Evolutionary conservation across 2,329 filamentous ascomycete genomes (phyloP).

Genomic region (Penicillium sp.): DNA sequence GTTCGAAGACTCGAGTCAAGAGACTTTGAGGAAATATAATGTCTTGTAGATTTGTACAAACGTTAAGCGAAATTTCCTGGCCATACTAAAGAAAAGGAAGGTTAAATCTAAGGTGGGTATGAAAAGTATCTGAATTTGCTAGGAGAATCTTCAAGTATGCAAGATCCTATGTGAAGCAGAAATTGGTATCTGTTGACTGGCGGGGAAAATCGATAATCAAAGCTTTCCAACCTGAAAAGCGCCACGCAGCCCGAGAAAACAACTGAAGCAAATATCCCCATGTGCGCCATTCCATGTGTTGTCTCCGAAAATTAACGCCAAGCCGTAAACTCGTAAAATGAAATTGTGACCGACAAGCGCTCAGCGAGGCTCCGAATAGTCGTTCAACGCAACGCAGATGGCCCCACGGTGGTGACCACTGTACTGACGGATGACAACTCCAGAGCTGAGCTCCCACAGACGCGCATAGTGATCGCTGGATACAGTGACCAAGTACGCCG

Average conservation of each 20-base stretch:
- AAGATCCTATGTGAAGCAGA: not conserved
- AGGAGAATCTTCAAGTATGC: not conserved
- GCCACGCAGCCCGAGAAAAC: not conserved
- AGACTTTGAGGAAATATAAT: not conserved
- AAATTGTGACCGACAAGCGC: not conserved
- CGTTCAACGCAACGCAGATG: conserved; percentile 90
- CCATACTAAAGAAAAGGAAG: not conserved
- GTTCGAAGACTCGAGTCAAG: not conserved
- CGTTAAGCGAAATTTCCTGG: not conserved
- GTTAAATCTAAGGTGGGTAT: not conserved
- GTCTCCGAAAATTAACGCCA: conserved; percentile 11
- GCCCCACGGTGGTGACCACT: conserved; percentile 91
- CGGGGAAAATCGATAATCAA: not conserved
- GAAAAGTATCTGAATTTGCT: not conserved
- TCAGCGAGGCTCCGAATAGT: conserved; percentile 61
- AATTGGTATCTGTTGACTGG: not conserved
- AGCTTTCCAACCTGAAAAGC: not conserved
- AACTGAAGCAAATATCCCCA: not conserved
- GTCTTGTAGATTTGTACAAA: not conserved
- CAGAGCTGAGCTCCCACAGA: conserved; percentile 83
- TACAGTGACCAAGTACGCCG: conserved; percentile 88
- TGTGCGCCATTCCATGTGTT: conserved; percentile 10
- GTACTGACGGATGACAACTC: conserved; percentile 91
- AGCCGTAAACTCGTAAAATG: not conserved
- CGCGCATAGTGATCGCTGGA: conserved; percentile 92